Base-by-base conservation (phyloP, 805 yeast species). In the Tetrapisispora nanseiensis region DNA sequence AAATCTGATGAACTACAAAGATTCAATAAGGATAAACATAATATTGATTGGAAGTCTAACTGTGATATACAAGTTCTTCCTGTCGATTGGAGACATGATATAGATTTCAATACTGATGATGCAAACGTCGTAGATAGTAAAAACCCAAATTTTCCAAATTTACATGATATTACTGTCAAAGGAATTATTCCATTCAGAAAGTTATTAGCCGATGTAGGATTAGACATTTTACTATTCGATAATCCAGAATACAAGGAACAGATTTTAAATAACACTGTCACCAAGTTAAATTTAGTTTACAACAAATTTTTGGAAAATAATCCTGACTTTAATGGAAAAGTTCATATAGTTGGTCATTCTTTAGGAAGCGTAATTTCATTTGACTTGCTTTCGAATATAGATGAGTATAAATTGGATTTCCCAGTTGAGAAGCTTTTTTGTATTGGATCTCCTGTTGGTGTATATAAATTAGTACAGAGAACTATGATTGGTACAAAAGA, bases 371-470 rank as follows among this genome's bases (percentile, higher is more conserved):
- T 90, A 0, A 83, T 90, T 28, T 68, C 80, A 1, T 80, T 86
- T 48, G 97, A 90, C 60, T 68, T 90, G 24, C 61, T 89, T 23
- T 64, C 79, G 9, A 56, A 64, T 15, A 82, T 76, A 29, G 50
- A 57, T 2, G 69, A 67, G 1, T 63, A 64, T 43, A 51, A 60
- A 2, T 68, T 90, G 19, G 73, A 75, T 26, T 90, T 90, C 56
- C 71, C 76, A 0, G 89, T 86, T 6, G 81, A 79, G 15, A 81
- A 82, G 48, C 73, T 78, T 48, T 89, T 86, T 57, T 78, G 84
- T 11, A 70, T 86, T 26, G 98, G 97, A 0, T 86, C 95, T 2
- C 98, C 97, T 0, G 74, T 84, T 28, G 97, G 96, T 1, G 78
- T 86, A 18, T 83, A 89, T 62, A 82, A 83, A 59, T 66, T 90